Conservation (phyloP, 148 eudicot genomes). For the Amaranthus palmeri region DNA sequence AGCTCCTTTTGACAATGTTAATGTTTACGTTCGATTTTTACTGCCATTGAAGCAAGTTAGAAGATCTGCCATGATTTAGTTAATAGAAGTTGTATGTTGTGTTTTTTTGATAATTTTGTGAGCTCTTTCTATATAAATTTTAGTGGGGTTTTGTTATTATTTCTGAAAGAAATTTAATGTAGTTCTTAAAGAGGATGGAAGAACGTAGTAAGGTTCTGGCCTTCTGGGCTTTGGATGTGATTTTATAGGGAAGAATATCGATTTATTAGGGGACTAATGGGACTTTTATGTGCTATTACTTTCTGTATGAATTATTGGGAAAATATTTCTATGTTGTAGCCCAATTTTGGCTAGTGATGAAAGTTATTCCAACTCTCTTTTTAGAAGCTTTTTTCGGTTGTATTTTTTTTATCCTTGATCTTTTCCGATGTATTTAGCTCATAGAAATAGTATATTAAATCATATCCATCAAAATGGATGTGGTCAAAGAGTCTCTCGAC, state of each 20-base stretch:
- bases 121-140: slow-evolving; percentile 5
- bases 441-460: too few relatives aligned
- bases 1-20: background rate
- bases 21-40: background rate
- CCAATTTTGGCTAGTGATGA: background rate
- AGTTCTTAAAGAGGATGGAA: slow-evolving; percentile 4
- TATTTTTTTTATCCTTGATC: background rate
- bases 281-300: slow-evolving; percentile 13
- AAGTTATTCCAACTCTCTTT: background rate
- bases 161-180: background rate
- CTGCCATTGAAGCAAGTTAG: background rate
- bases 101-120: background rate
- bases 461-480: too few relatives aligned
- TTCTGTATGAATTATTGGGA: background rate
- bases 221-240: slow-evolving; percentile 5
- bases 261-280: background rate
- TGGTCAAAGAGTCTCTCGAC: too few relatives aligned
- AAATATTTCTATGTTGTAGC: background rate
- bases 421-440: too few relatives aligned
- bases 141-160: background rate
- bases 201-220: slow-evolving; percentile 8
- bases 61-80: background rate
- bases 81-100: slow-evolving; percentile 7
- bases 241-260: slow-evolving; percentile 6
- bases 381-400: too few relatives aligned